A percentile compares a stretch with the other conserved stretches of the same genome.
phyloP scores from a whole-genome alignment of 2,329 filamentous ascomycete genomes.

The Trichoderma sp. region DNA sequence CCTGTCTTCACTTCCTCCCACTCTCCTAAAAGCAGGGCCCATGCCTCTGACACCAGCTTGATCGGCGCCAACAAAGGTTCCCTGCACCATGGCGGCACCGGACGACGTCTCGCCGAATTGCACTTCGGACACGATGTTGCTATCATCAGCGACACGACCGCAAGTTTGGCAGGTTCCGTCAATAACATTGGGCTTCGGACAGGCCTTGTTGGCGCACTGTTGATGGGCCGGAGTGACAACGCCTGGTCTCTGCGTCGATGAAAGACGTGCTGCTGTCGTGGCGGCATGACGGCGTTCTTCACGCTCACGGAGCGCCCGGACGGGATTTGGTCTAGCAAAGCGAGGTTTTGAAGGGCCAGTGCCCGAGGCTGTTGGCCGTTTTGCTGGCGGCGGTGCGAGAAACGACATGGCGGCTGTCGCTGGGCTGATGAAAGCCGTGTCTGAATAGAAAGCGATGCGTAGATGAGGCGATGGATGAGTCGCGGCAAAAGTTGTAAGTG shows the following conservation, averaged over 20 bases:
- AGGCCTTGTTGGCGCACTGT: slow-evolving; percentile 58
- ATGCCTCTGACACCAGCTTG: slow-evolving; percentile 73
- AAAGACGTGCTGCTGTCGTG: slow-evolving; percentile 28
- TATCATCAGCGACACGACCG: slow-evolving; percentile 78
- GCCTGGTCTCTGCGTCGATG: slow-evolving; percentile 32
- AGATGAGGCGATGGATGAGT: not conserved
- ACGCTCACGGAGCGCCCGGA: slow-evolving; percentile 51
- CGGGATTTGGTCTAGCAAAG: slow-evolving; percentile 45
- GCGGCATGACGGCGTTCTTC: slow-evolving; percentile 44
- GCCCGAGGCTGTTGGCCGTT: slow-evolving; percentile 29
- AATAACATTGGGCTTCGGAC: slow-evolving; percentile 58
- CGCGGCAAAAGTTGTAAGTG: slow-evolving; percentile 14
- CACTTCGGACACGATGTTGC: slow-evolving; percentile 88
- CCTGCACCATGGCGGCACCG: slow-evolving; percentile 86
- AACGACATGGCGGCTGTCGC: slow-evolving; percentile 39
- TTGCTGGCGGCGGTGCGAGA: slow-evolving; percentile 36
- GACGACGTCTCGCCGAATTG: slow-evolving; percentile 83
- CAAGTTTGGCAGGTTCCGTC: slow-evolving; percentile 77
- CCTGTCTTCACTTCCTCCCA: slow-evolving; percentile 56
- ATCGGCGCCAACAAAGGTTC: slow-evolving; percentile 80
- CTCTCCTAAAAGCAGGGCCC: slow-evolving; percentile 59
- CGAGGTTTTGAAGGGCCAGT: slow-evolving; percentile 36
- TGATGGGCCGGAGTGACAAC: slow-evolving; percentile 37
- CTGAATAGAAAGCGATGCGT: not conserved
- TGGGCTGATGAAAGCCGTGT: not conserved